Percentiles rank a stretch among this genome's conserved stretches.
Conservation (phyloP, 202 grass and related monocot genomes). For the Saccharum hybrid region DNA sequence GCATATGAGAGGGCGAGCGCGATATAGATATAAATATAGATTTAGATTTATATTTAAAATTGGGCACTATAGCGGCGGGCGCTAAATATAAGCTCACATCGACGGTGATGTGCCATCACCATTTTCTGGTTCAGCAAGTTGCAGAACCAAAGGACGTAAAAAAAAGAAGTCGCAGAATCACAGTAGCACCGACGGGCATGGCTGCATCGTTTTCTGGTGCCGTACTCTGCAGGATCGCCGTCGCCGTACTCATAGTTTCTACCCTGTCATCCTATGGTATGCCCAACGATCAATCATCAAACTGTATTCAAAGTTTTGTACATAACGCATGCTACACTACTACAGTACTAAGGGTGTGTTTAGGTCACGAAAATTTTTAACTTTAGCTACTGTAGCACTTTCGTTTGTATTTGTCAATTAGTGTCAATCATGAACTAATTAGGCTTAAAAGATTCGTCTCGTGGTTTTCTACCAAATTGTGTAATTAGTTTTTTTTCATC, state of each 20-base stretch:
- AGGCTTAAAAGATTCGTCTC: too few species aligned
- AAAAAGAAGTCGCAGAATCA: neutral
- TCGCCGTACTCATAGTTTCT: neutral
- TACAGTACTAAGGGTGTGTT: neutral
- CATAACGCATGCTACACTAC: neutral
- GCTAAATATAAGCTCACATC: neutral
- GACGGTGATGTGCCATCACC: neutral
- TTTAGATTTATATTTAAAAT: too few species aligned
- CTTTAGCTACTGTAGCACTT: too few species aligned
- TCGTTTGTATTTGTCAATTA: too few species aligned
- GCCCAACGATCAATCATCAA: neutral
- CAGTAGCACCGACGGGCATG: conserved; percentile 17
- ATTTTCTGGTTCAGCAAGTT: neutral
- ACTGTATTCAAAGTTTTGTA: neutral
- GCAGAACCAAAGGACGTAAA: neutral
- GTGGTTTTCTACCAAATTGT: too few species aligned
- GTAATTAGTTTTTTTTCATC: too few species aligned
- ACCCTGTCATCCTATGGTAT: conserved; percentile 20
- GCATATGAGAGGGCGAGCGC: too few species aligned
- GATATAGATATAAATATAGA: too few species aligned
- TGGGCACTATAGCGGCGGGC: too few species aligned
- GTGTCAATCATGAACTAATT: too few species aligned
- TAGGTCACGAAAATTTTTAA: too few species aligned
- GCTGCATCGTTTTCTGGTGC: neutral
- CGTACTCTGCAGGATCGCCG: conserved; percentile 5